Evolutionary conservation across 352 stramenopile species (phyloP), one percentile per base, ranked within the genome.

Genomic region (Blastocystis sp.): DNA sequence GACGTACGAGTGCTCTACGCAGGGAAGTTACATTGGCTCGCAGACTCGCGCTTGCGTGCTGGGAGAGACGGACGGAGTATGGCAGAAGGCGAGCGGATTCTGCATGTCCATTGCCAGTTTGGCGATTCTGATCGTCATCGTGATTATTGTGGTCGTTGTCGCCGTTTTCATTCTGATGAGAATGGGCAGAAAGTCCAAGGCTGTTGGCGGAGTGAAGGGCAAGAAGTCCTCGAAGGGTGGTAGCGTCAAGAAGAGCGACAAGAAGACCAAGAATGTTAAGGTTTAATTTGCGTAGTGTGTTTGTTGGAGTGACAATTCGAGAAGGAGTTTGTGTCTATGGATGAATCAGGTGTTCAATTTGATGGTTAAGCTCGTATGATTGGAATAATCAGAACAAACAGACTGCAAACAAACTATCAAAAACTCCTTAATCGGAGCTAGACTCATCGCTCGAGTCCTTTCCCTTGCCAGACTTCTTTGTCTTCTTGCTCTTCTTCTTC

Each of bases 401-500:
- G n/a, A n/a, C n/a, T n/a, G n/a, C n/a, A n/a, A n/a, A n/a, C n/a
- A n/a, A n/a, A n/a, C n/a, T n/a, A n/a, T n/a, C n/a, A n/a, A n/a
- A n/a, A n/a, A n/a, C n/a, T n/a, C 44, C 36, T 11, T 32, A 78
- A 21, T 84, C 73, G 75, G 69, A 53, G 24, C 72, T 84, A 18
- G 54, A 69, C 18, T 84, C 44, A n/a, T n/a, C n/a, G n/a, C n/a
- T n/a, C n/a, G n/a, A n/a, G n/a, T n/a, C n/a, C n/a, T n/a, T n/a
- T 46, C n/a, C n/a, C n/a, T n/a, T n/a, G n/a, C n/a, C n/a, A n/a
- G n/a, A n/a, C n/a, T n/a, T n/a, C n/a, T n/a, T n/a, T n/a, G n/a
- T n/a, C 53, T 84, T 84, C 73, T 84, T 84, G 9, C 38, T 32
- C 44, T 84, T 64, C 9, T 84, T 67, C 21, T 27, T 14, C 36